Conservation (phyloP, 768 basidiomycete genomes). For the Tylopilus subfusipes region DNA sequence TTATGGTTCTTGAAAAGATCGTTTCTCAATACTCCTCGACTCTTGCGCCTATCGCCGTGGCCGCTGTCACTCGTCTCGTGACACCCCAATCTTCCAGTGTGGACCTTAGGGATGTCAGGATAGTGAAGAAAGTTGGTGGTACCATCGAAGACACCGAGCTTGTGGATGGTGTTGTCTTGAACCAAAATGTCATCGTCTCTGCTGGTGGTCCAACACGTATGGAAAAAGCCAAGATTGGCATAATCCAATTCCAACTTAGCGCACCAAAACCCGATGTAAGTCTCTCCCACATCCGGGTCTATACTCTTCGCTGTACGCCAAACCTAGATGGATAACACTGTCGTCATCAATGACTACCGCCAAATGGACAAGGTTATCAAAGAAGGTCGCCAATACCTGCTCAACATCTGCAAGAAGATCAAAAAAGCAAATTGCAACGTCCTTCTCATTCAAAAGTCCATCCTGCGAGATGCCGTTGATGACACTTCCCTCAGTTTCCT, state of each 20-base stretch:
- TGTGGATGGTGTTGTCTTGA: constrained; percentile 93
- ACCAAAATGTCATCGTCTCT: constrained; percentile 87
- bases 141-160: constrained; percentile 99
- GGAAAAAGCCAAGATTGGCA: constrained; percentile 97
- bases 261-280: constrained; percentile 96
- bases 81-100: constrained; percentile 90
- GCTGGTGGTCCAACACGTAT: constrained; percentile 93
- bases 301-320: neutral
- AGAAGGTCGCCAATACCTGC: constrained; percentile 95
- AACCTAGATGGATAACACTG: constrained; percentile 96
- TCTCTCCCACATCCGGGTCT: neutral
- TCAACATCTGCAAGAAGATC: constrained; percentile 98
- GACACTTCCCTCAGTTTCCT: constrained; percentile 97
- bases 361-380: constrained; percentile 99
- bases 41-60: constrained; percentile 97
- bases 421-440: constrained; percentile 99
- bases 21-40: constrained; percentile 99
- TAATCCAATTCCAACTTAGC: constrained; percentile 97
- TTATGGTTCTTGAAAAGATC: constrained; percentile 52
- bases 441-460: constrained; percentile 98
- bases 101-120: constrained; percentile 91
- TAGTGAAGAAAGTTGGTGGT: constrained; percentile 98
- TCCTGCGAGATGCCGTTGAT: constrained; percentile 98
- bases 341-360: constrained; percentile 98
- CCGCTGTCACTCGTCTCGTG: constrained; percentile 88